Conservation (phyloP, 139 green algal genomes). For the Chlorella sorokiniana region DNA sequence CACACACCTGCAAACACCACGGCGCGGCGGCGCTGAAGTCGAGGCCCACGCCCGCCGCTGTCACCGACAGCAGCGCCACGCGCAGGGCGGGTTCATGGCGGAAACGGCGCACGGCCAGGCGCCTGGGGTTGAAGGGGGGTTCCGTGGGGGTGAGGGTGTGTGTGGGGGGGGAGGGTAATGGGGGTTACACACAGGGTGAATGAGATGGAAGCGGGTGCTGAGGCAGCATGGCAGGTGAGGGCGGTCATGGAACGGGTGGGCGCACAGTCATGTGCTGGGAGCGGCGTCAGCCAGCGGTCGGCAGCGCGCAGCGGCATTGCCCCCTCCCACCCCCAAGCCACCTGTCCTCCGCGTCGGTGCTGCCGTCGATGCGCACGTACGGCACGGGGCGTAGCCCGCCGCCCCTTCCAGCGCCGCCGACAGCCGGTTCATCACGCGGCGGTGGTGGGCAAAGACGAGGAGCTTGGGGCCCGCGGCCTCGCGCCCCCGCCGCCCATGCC, state of each 20-base stretch:
- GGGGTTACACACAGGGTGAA: no score
- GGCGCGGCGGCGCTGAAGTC: slow-evolving; percentile 84
- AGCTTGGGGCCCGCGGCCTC: slow-evolving; percentile 70
- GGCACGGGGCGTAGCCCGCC: slow-evolving; percentile 18
- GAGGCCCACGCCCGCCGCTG: slow-evolving; percentile 87
- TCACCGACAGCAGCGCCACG: slow-evolving; percentile 90
- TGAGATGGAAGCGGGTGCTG: no score
- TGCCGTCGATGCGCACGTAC: slow-evolving; percentile 92
- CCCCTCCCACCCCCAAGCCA: neutral
- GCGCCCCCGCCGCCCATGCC: neutral
- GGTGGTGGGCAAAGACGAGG: slow-evolving; percentile 96
- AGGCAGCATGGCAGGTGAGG: no score
- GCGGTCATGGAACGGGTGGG: no score
- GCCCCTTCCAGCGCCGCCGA: slow-evolving; percentile 64
- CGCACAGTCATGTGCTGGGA: slow-evolving; percentile 3
- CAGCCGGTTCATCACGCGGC: slow-evolving; percentile 52
- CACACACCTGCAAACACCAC: slow-evolving; percentile 86
- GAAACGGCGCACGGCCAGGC: slow-evolving; percentile 12
- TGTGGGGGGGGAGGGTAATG: neutral
- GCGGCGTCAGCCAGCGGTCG: neutral
- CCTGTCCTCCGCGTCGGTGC: slow-evolving; percentile 67
- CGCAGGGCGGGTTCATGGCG: slow-evolving; percentile 55
- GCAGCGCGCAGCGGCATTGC: neutral
- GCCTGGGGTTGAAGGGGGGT: neutral
- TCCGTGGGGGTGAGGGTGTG: neutral